Conservation (phyloP, 1,284 basidiomycete species). For the Ceratobasidium sp. region DNA sequence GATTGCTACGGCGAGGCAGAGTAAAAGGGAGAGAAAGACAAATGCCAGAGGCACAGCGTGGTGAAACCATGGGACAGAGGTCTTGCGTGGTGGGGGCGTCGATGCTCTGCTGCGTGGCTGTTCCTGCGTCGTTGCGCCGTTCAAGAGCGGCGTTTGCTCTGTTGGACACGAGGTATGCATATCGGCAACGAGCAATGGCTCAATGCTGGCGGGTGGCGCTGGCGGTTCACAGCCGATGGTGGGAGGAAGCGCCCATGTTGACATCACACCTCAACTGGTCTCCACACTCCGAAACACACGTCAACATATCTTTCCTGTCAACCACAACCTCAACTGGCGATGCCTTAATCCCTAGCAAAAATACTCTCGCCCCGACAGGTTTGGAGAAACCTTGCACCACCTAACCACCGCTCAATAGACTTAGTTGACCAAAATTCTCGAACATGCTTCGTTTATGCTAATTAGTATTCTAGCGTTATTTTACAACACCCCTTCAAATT, state of each 20-base stretch:
- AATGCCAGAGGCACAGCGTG: conserved; percentile 34
- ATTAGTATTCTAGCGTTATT: no score
- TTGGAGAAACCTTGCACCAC: no score
- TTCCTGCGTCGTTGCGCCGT: background rate
- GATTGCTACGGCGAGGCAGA: conserved; percentile 27
- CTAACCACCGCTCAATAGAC: no score
- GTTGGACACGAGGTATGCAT: conserved; percentile 12
- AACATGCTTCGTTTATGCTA: no score
- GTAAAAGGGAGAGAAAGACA: conserved; percentile 35
- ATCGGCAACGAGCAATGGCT: background rate
- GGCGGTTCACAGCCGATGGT: background rate
- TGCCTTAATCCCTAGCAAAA: no score
- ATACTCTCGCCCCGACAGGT: no score
- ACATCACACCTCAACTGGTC: conserved; percentile 4
- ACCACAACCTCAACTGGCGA: background rate
- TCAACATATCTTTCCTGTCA: background rate
- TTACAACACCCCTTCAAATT: no score
- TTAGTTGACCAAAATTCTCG: no score
- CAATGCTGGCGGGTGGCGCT: background rate
- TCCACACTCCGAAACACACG: conserved; percentile 7
- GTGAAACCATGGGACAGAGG: conserved; percentile 15
- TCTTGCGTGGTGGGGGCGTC: background rate
- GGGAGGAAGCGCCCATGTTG: conserved; percentile 21
- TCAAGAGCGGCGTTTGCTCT: conserved; percentile 16
- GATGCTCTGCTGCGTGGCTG: background rate